Conservation (phyloP, 2,329 filamentous ascomycete genomes). For the Botrytis sinoallii region DNA sequence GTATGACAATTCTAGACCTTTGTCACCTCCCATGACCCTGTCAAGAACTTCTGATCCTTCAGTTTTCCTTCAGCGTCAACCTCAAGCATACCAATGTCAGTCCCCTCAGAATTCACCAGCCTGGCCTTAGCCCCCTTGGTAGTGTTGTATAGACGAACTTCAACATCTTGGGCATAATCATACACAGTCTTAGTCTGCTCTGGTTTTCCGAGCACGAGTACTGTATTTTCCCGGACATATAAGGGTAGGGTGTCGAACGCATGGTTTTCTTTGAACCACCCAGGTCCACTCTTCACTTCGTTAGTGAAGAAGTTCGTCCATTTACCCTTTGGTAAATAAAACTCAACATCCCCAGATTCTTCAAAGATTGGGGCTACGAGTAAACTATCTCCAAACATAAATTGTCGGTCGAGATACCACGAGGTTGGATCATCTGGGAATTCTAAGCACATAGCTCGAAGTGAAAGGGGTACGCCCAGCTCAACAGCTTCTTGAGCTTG, state of each 20-base stretch:
- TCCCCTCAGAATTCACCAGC: slow-evolving; percentile 46
- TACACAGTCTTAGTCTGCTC: slow-evolving; percentile 35
- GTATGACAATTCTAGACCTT: neutral
- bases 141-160: slow-evolving; percentile 47
- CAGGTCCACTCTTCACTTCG: slow-evolving; percentile 41
- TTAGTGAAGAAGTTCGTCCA: slow-evolving; percentile 51
- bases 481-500: slow-evolving; percentile 49
- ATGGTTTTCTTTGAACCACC: slow-evolving; percentile 47
- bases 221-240: slow-evolving; percentile 42
- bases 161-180: slow-evolving; percentile 37
- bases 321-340: slow-evolving; percentile 52
- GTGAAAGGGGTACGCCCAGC: slow-evolving; percentile 51
- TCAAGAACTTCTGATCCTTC: slow-evolving; percentile 41
- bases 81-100: slow-evolving; percentile 41
- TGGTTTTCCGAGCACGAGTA: slow-evolving; percentile 36
- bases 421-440: slow-evolving; percentile 58
- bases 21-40: slow-evolving; percentile 37
- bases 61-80: slow-evolving; percentile 43
- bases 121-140: slow-evolving; percentile 42
- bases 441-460: slow-evolving; percentile 57
- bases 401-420: slow-evolving; percentile 57
- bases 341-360: slow-evolving; percentile 53
- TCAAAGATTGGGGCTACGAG: slow-evolving; percentile 57
- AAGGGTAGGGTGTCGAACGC: slow-evolving; percentile 47
- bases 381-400: slow-evolving; percentile 57